These are phyloP conservation scores for Lodderomyces beijingensis DNA, from an alignment of 1,139 yeast species.

Conservation along the genomic window DNA sequence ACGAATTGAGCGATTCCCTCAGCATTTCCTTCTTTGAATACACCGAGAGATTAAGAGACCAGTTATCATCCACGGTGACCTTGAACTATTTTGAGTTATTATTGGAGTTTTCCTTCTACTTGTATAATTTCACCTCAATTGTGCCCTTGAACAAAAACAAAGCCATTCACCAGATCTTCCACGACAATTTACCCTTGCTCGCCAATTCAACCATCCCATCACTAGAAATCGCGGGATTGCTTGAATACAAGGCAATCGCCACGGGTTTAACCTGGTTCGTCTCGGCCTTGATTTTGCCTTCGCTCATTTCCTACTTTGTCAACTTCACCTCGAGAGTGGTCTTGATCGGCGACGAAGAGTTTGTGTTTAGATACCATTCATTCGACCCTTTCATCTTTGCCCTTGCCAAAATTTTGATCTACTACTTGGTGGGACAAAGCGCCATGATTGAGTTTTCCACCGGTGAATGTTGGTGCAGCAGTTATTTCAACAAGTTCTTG, in stretches of 20 bases:
- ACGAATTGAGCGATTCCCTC: constrained; percentile 34
- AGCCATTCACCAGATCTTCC: constrained; percentile 36
- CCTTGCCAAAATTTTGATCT: constrained; percentile 44
- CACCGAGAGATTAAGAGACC: constrained; percentile 46
- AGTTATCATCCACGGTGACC: constrained; percentile 44
- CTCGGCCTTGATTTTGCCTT: constrained; percentile 41
- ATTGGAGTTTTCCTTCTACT: constrained; percentile 35
- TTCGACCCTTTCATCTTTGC: constrained; percentile 60
- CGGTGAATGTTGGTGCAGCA: constrained; percentile 30
- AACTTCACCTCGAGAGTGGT: constrained; percentile 50
- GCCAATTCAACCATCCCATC: constrained; percentile 22
- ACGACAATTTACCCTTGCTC: constrained; percentile 30
- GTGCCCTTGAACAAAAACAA: constrained; percentile 37
- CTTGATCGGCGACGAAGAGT: constrained; percentile 36
- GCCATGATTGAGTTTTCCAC: constrained; percentile 26
- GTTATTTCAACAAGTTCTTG: constrained; percentile 32
- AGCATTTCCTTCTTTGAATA: constrained; percentile 39
- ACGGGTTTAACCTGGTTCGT: constrained; percentile 39
- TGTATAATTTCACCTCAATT: constrained; percentile 32
- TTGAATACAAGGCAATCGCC: constrained; percentile 25
- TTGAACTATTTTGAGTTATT: constrained; percentile 40
- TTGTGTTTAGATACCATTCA: constrained; percentile 33
- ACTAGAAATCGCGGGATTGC: constrained; percentile 35
- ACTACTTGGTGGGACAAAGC: constrained; percentile 37
- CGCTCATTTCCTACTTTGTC: constrained; percentile 44